phyloP scores from a whole-genome alignment of 345 rosid species.

The Garcia nutans region DNA sequence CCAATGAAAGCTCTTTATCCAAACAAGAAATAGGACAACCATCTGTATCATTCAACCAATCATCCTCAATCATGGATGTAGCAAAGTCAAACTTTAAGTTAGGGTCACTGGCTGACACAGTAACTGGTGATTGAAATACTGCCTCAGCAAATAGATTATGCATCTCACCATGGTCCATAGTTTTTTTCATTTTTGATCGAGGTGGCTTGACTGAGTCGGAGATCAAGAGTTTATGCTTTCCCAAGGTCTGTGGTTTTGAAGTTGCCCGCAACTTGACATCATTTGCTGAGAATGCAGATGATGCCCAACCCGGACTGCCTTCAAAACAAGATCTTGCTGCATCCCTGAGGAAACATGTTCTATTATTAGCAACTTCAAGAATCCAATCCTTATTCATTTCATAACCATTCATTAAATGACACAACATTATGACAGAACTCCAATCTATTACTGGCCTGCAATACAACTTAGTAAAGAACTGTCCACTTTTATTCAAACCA shows the following conservation, averaged over 20 bases:
- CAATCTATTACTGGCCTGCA: not conserved
- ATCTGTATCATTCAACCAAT: slow-evolving; percentile 25
- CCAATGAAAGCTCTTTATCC: slow-evolving; percentile 35
- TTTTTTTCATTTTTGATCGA: slow-evolving; percentile 61
- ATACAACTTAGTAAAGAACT: no score
- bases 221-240: slow-evolving; percentile 68
- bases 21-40: slow-evolving; percentile 11
- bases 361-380: slow-evolving; percentile 17
- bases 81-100: slow-evolving; percentile 53
- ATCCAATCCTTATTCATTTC: not conserved
- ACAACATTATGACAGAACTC: not conserved
- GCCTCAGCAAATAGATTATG: slow-evolving; percentile 28
- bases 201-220: slow-evolving; percentile 56
- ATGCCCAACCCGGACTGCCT: slow-evolving; percentile 61
- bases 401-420: not conserved
- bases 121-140: slow-evolving; percentile 24
- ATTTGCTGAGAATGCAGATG: slow-evolving; percentile 53
- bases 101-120: slow-evolving; percentile 38
- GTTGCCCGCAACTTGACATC: slow-evolving; percentile 56
- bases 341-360: slow-evolving; percentile 46
- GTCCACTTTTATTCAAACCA: not conserved
- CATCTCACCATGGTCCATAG: slow-evolving; percentile 45
- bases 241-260: slow-evolving; percentile 50
- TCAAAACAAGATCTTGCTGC: slow-evolving; percentile 58
- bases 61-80: slow-evolving; percentile 24